phyloP scores from a whole-genome alignment of 345 rosid species.

The rapeseed (Brassica napus) region DNA sequence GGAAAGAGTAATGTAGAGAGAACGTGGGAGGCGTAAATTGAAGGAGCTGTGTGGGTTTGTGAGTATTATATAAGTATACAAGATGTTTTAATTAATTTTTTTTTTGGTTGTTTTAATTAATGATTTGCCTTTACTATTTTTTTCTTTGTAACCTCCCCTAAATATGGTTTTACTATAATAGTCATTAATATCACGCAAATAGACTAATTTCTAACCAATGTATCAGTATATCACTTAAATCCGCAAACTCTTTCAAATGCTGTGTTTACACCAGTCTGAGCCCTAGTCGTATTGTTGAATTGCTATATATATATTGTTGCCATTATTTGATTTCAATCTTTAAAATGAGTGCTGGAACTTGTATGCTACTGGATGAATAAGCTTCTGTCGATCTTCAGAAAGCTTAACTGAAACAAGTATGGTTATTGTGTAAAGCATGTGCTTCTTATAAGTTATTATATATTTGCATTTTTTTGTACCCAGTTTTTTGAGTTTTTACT shows the following conservation, averaged over 20 bases:
- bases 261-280: no score
- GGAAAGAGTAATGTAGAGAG: background rate
- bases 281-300: background rate
- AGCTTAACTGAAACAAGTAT: background rate
- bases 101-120: background rate
- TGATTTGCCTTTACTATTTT: constrained; percentile 23
- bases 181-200: no score
- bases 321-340: background rate
- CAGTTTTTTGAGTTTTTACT: background rate
- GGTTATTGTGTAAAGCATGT: background rate
- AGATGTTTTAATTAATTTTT: background rate
- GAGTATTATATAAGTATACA: background rate
- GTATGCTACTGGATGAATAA: background rate
- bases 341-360: background rate
- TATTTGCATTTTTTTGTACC: background rate
- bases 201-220: no score
- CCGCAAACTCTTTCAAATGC: no score
- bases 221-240: no score
- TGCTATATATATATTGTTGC: background rate
- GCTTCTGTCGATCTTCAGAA: background rate
- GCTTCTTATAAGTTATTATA: background rate
- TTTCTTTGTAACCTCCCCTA: background rate
- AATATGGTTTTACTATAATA: constrained; percentile 6
- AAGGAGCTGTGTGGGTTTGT: constrained; percentile 14
- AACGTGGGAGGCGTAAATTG: background rate